Evolutionary conservation across 352 stramenopile species (phyloP).

Genomic region (Phytophthora gonapodyides): DNA sequence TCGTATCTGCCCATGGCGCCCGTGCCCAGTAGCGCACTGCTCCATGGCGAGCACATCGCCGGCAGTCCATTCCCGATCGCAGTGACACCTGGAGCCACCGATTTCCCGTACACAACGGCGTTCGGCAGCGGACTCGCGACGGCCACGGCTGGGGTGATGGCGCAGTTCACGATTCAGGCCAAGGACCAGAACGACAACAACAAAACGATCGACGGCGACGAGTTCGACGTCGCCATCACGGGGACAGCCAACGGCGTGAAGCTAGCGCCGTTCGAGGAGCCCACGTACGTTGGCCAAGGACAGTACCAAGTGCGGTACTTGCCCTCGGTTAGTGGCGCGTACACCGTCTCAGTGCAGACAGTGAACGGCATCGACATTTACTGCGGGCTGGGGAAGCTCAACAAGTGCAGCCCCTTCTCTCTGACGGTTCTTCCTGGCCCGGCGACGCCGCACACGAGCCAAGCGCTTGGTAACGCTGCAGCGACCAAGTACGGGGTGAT

Average conservation of each 20-base stretch:
- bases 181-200: slow-evolving; percentile 94
- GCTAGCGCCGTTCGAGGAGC: slow-evolving; percentile 66
- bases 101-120: slow-evolving; percentile 95
- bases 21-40: slow-evolving; percentile 85
- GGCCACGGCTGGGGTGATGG: slow-evolving; percentile 84
- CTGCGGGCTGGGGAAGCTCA: slow-evolving; percentile 87
- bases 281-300: slow-evolving; percentile 90
- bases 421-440: slow-evolving; percentile 87
- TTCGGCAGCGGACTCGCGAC: slow-evolving; percentile 75
- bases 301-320: slow-evolving; percentile 93
- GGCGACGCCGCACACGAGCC: slow-evolving; percentile 88
- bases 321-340: slow-evolving; percentile 81
- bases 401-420: slow-evolving; percentile 96
- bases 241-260: slow-evolving; percentile 35
- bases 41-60: slow-evolving; percentile 91
- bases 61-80: slow-evolving; percentile 92
- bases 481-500: slow-evolving; percentile 65
- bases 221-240: slow-evolving; percentile 71
- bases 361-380: slow-evolving; percentile 95
- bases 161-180: slow-evolving; percentile 94
- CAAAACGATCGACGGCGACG: slow-evolving; percentile 81
- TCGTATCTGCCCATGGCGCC: slow-evolving; percentile 85
- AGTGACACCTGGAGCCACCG: slow-evolving; percentile 92
- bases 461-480: slow-evolving; percentile 76
- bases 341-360: slow-evolving; percentile 91